Evolutionary conservation across 768 basidiomycete genomes (phyloP).

Genomic region (Dacryopinax spathularia): DNA sequence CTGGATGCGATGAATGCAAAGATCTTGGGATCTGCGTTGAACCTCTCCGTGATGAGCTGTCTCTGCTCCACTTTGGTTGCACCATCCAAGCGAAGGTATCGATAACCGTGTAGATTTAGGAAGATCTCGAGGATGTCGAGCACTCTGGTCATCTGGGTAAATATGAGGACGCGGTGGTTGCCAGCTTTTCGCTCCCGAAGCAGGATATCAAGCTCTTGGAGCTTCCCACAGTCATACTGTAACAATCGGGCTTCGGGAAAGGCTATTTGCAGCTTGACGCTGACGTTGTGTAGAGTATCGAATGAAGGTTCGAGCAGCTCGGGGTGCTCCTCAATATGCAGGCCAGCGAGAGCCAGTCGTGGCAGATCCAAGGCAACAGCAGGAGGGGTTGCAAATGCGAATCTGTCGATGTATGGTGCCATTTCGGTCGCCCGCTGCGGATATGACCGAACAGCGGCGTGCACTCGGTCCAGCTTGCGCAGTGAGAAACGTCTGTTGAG

Average conservation of each 20-base stretch:
- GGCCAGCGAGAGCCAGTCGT: constrained; percentile 40
- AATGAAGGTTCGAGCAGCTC: constrained; percentile 32
- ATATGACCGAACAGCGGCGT: constrained; percentile 50
- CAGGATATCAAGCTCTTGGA: constrained; percentile 67
- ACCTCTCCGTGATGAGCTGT: constrained; percentile 30
- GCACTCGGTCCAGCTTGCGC: constrained; percentile 25
- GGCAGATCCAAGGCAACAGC: constrained; percentile 67
- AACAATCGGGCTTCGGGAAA: constrained; percentile 81
- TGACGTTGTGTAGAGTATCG: constrained; percentile 57
- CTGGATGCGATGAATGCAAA: constrained; percentile 31
- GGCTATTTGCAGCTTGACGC: constrained; percentile 79
- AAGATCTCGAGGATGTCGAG: constrained; percentile 90
- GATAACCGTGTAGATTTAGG: constrained; percentile 80
- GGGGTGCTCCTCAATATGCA: constrained; percentile 16
- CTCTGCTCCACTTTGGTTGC: constrained; percentile 91
- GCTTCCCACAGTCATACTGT: constrained; percentile 92
- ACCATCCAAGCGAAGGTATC: constrained; percentile 88
- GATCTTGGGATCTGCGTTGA: constrained; percentile 29
- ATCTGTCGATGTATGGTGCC: constrained; percentile 42
- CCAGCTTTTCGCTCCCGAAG: constrained; percentile 72
- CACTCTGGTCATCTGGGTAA: constrained; percentile 93
- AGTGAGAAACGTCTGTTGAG: constrained; percentile 2
- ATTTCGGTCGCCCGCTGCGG: constrained; percentile 42
- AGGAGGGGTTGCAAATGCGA: constrained; percentile 67
- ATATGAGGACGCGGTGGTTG: constrained; percentile 83